Evolutionary conservation across 1,139 yeast genomes (phyloP), one percentile per base, ranked within the genome.

Genomic region (Debaryomyces psychrophilus): DNA sequence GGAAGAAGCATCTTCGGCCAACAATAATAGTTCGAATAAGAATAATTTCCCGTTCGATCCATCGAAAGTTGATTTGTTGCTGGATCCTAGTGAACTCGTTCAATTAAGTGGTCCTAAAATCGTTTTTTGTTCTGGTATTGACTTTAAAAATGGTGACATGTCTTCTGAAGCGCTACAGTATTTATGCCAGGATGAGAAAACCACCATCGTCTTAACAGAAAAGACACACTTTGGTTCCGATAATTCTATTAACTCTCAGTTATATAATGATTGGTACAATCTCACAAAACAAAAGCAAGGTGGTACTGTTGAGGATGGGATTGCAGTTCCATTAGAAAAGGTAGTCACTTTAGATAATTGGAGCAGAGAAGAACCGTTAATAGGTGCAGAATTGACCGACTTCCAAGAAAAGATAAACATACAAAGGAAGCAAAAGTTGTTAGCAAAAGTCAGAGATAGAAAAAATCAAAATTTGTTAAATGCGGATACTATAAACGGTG

Each of bases 111-210:
- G 96, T 0, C 90, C 96, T 0, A 89, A 89, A 60, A 85, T 93
- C 41, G 85, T 93, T 2, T 82, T 93, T 52, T 88, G 92, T 22
- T 81, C 95, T 0, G 93, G 93, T 12, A 78, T 81, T 18, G 89
- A 86, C 37, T 62, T 88, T 44, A 81, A 78, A 41, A 71, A 71
- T 44, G 95, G 95, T 0, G 85, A 87, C 23, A 69, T 77, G 39
- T 74, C 93, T 0, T 71, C 82, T 17, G 73, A 76, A 36, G 79
- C 82, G 1, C 76, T 92, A 46, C 70, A 77, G 35, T 75, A 73
- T 36, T 61, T 88, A 28, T 85, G 95, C 59, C 72, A 74, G 23
- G 82, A 81, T 55, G 87, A 83, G 33, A 79, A 78, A 45, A 84
- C 87, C 1, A 82, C 95, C 0, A 74, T 90, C 2, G 71, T 92